Conservation (phyloP, 2,329 filamentous ascomycete genomes). For the Coniochaeta sp. region DNA sequence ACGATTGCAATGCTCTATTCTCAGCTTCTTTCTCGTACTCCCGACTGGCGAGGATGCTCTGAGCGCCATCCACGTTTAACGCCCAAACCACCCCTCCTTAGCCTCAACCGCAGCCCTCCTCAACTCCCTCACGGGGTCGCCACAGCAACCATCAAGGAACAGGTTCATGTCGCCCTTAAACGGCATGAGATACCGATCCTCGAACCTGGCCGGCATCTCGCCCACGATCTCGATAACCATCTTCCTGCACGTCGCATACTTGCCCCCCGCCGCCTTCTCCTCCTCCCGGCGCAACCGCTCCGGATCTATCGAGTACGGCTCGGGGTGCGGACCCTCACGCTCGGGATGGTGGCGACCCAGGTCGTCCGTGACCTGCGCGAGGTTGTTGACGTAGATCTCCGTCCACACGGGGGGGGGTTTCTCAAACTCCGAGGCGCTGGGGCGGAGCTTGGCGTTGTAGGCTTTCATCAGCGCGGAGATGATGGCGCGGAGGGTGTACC, state of each 20-base stretch:
- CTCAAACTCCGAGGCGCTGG: not conserved
- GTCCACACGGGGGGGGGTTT: slow-evolving; percentile 15
- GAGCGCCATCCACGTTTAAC: no score
- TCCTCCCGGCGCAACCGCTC: not conserved
- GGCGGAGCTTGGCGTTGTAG: slow-evolving; percentile 23
- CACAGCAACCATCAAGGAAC: slow-evolving; percentile 43
- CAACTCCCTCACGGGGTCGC: slow-evolving; percentile 46
- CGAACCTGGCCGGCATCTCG: slow-evolving; percentile 39
- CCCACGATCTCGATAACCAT: slow-evolving; percentile 40
- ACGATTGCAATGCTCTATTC: not conserved
- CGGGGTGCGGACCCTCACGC: no score
- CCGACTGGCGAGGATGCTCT: no score
- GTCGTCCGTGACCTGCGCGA: no score
- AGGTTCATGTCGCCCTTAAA: slow-evolving; percentile 36
- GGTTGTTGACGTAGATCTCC: not conserved
- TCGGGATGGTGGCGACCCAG: no score
- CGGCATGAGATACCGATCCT: slow-evolving; percentile 36
- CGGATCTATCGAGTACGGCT: no score
- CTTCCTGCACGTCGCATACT: slow-evolving; percentile 31
- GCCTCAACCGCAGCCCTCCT: slow-evolving; percentile 42
- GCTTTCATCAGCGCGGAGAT: slow-evolving; percentile 34
- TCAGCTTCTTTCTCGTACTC: not conserved
- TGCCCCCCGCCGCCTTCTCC: not conserved
- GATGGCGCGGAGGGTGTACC: slow-evolving; percentile 41
- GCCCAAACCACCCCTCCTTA: slow-evolving; percentile 38